These are phyloP conservation scores for Clarireedia sp. DNA, from an alignment of 2,329 filamentous ascomycete genomes.

Conservation along the genomic window DNA sequence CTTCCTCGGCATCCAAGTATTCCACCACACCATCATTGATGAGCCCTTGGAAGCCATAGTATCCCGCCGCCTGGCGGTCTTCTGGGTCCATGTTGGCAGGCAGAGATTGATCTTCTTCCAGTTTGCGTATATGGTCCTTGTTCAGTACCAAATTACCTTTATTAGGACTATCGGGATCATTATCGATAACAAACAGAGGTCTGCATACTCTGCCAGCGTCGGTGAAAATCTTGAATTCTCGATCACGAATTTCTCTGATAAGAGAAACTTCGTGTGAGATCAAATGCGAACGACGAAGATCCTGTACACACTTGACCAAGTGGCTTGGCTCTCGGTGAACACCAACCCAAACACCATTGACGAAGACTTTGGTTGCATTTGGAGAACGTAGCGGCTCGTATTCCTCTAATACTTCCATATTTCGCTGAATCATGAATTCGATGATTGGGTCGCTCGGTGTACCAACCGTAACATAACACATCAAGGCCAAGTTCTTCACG, in stretches of 20 bases:
- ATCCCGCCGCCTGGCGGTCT: constrained; percentile 46
- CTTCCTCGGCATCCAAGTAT: constrained; percentile 95
- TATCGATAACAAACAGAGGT: constrained; percentile 88
- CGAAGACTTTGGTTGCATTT: constrained; percentile 93
- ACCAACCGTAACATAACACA: constrained; percentile 97
- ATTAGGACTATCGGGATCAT: constrained; percentile 65
- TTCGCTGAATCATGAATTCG: constrained; percentile 90
- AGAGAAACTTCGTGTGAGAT: constrained; percentile 90
- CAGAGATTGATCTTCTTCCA: constrained; percentile 66
- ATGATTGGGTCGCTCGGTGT: constrained; percentile 84
- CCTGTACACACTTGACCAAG: constrained; percentile 70
- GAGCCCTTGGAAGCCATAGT: constrained; percentile 83
- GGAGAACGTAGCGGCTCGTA: constrained; percentile 81
- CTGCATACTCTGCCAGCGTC: constrained; percentile 93
- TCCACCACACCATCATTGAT: constrained; percentile 82
- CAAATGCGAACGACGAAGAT: constrained; percentile 70
- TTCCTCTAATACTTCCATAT: constrained; percentile 95
- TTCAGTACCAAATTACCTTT: constrained; percentile 73
- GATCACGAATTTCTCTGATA: constrained; percentile 90
- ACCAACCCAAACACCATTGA: constrained; percentile 97
- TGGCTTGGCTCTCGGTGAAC: constrained; percentile 84
- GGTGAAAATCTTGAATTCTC: constrained; percentile 98
- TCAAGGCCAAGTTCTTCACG: constrained; percentile 94
- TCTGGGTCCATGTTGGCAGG: constrained; percentile 52
- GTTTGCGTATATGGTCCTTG: constrained; percentile 70